Base-by-base conservation (phyloP, 2,329 filamentous ascomycete genomes). In the Aspergillus sp. region DNA sequence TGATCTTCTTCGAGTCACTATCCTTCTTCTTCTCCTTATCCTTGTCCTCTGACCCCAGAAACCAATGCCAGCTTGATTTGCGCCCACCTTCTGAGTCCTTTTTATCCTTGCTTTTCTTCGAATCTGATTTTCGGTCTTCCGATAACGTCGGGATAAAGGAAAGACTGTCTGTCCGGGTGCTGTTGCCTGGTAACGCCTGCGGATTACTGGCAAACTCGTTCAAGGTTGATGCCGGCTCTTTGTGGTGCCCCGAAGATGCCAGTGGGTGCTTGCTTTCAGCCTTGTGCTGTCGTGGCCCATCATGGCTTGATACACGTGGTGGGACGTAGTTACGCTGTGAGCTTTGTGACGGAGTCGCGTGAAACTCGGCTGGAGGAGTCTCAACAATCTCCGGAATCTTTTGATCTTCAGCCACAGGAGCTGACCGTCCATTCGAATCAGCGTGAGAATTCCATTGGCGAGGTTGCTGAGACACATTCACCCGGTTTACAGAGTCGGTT, bases 41-140 rank as follows among this genome's bases (percentile, higher is more conserved):
- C 55, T 88, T 89, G 58, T 93, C 89, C 54, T 93, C 90, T 42
- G 83, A 82, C 39, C 83, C 83, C 32, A 93, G 83, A 65, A 96
- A 85, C 90, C 91, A 89, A 72, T 86, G 85, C 72, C 85, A 91
- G 59, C 88, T 89, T 11, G 91, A 93, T 71, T 95, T 96, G 59
- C 88, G 84, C 22, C 81, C 80, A 50, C 82, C 82, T 45, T 90
- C 86, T 2, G 87, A 86, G 4, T 92, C 89, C 68, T 89, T 91
- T 70, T 89, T 93, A 50, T 85, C 83, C 65, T 81, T 79, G 17
- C 74, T 72, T 56, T 75, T 78, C 62, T 88, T 91, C 71, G 86
- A 87, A n/a, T 93, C 89, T 0, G 78, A 67, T 66, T 89, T 91
- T 72, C 86, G 89, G 53, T 95, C 90, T 57, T 93, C 89, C 1